These are phyloP conservation scores for Leptosphaerulina australis DNA, from an alignment of 2,329 filamentous ascomycete species.

Conservation along the genomic window DNA sequence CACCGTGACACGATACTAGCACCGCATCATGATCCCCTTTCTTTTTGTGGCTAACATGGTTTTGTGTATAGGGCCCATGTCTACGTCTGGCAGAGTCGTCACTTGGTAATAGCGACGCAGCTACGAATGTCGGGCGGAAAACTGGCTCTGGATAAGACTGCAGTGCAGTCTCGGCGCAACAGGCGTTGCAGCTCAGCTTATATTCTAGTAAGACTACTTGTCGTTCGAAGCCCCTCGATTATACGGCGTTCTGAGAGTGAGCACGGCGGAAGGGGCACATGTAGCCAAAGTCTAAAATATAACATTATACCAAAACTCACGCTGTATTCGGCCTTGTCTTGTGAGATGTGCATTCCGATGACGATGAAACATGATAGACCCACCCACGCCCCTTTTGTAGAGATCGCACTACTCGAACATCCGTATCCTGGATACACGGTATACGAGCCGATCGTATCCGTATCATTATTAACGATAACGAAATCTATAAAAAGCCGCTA, in stretches of 20 bases:
- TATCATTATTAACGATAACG: neutral
- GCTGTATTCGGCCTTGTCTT: neutral
- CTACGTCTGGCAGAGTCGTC: slow-evolving; percentile 19
- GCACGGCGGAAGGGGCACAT: slow-evolving; percentile 7
- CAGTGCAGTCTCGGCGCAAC: slow-evolving; percentile 30
- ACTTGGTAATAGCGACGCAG: slow-evolving; percentile 19
- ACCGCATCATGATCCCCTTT: slow-evolving; percentile 7
- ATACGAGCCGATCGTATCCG: slow-evolving; percentile 8
- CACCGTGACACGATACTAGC: slow-evolving; percentile 46
- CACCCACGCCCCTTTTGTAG: neutral
- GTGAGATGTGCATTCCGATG: neutral
- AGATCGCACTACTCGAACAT: slow-evolving; percentile 1
- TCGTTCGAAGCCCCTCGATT: slow-evolving; percentile 10
- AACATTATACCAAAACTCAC: slow-evolving; percentile 1
- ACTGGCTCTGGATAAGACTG: slow-evolving; percentile 20
- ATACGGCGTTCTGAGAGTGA: slow-evolving; percentile 13
- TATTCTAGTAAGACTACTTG: slow-evolving; percentile 8
- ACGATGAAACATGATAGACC: neutral
- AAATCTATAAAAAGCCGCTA: slow-evolving; percentile 11
- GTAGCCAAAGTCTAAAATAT: slow-evolving; percentile 6
- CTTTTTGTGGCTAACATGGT: slow-evolving; percentile 23
- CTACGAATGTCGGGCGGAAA: neutral
- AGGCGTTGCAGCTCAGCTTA: slow-evolving; percentile 14
- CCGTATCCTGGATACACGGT: slow-evolving; percentile 4
- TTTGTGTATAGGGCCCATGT: slow-evolving; percentile 24